Base-by-base conservation (phyloP, 179 eudicot species). In the Carnegiea gigantea region DNA sequence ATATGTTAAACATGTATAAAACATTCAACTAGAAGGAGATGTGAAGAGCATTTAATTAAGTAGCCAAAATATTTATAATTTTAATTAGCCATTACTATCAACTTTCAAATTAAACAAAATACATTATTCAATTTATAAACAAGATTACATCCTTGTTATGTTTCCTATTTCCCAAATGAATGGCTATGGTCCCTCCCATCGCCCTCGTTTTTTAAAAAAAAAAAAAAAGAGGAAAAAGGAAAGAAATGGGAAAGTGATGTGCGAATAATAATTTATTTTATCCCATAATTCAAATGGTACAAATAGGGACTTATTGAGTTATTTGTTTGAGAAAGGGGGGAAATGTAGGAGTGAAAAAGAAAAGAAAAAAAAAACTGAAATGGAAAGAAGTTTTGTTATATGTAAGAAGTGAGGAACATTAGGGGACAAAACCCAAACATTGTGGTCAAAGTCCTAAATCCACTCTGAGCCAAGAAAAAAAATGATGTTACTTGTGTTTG, bases 391-490 rank as follows among this genome's bases (percentile, higher is more conserved):
- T 62, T 62, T 62, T 23, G 68, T 23, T n/a, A 28, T 23, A 30
- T n/a, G 30, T 62, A 8, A n/a, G 15, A 78, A 78, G 64, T 26
- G 62, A 68, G 75, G 60, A 62, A 73, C 73, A n/a, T 62, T 24
- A 82, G 77, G 81, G 21, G 81, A 79, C 49, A 57, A 21, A 15
- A 49, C 48, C 38, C 12, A 26, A n/a, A 62, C 80, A 81, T 57
- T n/a, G 15, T 59, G 73, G 88, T 88, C 81, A 85, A 86, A 36
- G 59, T 79, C 90, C 94, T 87, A 40, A 43, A 84, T 79, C 68
- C 48, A 84, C 84, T 88, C 90, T 78, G 24, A 78, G 79, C 97
- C 97, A 88, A 80, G 82, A 48, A 87, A 83, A 65, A 14, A 53
- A 33, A 51, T 72, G 21, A 18, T 59, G 24, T 73, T n/a, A 78